These are phyloP conservation scores for Rheum nobile DNA, from an alignment of 148 eudicot genomes.

Conservation along the genomic window DNA sequence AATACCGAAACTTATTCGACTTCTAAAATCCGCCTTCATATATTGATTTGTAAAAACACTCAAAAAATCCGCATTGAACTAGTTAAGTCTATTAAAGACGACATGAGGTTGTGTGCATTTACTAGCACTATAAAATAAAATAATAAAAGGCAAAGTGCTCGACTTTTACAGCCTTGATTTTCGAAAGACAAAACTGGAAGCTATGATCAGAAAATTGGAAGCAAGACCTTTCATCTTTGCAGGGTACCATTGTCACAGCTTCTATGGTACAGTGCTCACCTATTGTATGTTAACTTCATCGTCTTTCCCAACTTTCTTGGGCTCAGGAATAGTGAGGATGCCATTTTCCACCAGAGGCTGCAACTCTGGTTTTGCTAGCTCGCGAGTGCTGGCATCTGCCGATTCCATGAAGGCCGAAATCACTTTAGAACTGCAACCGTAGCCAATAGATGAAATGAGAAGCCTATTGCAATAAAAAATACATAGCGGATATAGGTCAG, in stretches of 20 bases:
- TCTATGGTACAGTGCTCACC: neutral
- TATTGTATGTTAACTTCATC: slow-evolving; percentile 3
- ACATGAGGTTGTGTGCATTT: neutral
- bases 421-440: slow-evolving; percentile 49
- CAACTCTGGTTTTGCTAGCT: slow-evolving; percentile 49
- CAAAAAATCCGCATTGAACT: too few relatives aligned
- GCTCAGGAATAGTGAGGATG: slow-evolving; percentile 36
- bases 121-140: neutral
- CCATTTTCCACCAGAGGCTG: slow-evolving; percentile 63
- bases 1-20: too few relatives aligned
- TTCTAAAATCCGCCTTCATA: too few relatives aligned
- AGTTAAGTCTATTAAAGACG: too few relatives aligned
- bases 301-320: slow-evolving; percentile 21
- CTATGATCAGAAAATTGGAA: neutral
- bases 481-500: neutral
- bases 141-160: neutral
- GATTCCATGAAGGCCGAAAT: slow-evolving; percentile 66
- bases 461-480: neutral
- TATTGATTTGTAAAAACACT: too few relatives aligned
- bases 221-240: neutral
- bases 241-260: neutral
- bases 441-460: neutral
- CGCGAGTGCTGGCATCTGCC: slow-evolving; percentile 33
- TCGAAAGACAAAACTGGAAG: neutral
- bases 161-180: neutral